Evolutionary conservation across 2,329 filamentous ascomycete species (phyloP).

Genomic region (Penicillium sp.): DNA sequence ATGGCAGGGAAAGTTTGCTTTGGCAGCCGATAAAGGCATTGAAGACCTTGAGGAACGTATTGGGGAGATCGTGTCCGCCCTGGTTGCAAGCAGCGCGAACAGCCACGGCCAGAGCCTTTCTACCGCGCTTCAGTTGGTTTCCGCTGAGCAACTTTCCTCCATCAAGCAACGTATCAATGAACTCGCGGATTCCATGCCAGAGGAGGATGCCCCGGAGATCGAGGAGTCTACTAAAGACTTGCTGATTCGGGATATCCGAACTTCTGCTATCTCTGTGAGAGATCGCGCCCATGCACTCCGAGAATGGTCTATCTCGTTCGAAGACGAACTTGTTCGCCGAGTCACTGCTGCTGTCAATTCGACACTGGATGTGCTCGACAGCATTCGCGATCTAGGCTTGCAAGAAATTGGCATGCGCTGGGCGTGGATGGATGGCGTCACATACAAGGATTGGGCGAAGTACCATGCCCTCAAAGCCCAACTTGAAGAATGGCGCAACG

Average conservation of each 20-base stretch:
- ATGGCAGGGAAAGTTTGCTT: conserved; percentile 87
- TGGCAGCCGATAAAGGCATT: conserved; percentile 80
- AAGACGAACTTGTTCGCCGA: conserved; percentile 65
- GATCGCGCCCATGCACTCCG: conserved; percentile 74
- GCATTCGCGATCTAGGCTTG: conserved; percentile 77
- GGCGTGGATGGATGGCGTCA: conserved; percentile 93
- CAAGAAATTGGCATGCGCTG: conserved; percentile 91
- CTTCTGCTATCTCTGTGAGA: conserved; percentile 71
- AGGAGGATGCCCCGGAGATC: conserved; percentile 56
- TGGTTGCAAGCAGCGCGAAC: conserved; percentile 64
- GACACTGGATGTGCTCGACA: conserved; percentile 78
- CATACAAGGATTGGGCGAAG: conserved; percentile 95
- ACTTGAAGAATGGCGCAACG: conserved; percentile 79
- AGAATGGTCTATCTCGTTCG: conserved; percentile 71
- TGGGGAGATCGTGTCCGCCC: conserved; percentile 68
- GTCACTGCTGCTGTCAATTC: conserved; percentile 73
- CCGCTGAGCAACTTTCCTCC: conserved; percentile 61
- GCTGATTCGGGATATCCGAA: conserved; percentile 59
- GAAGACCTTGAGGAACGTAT: conserved; percentile 65
- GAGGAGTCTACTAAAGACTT: conserved; percentile 54
- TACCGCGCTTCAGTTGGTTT: conserved; percentile 65
- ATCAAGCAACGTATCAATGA: conserved; percentile 68
- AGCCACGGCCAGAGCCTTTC: conserved; percentile 53
- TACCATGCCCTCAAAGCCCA: conserved; percentile 85
- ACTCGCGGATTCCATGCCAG: conserved; percentile 56